Evolutionary conservation across 2,329 filamentous ascomycete species (phyloP), one percentile per base, ranked within the genome.

Genomic region (Aspergillus fumigatus): DNA sequence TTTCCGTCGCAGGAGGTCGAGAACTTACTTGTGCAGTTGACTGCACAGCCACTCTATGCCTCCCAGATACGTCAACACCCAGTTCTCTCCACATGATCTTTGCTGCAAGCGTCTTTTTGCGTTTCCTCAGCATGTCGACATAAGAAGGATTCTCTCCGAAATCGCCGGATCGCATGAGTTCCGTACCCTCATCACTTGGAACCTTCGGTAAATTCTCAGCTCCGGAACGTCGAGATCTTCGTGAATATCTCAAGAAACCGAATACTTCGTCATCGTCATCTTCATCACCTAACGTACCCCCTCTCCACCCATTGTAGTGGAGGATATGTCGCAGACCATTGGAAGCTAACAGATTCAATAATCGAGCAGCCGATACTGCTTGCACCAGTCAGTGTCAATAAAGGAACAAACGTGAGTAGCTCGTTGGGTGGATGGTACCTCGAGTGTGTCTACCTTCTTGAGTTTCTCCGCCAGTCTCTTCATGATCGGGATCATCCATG

Each of bases 11-110:
- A 32, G 19, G 21, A n/a, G 50, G 9, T 7, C 7, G 23, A 8
- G 50, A 21, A 58, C 76, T 58, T 70, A 87, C 86, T 76, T 91
- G 88, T 48, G 82, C 83, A 66, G 96, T 85, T 23, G 92, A 76
- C 51, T 83, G 81, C 58, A 86, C 87, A n/a, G 84, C 77, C 57
- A 80, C 82, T 55, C 82, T 84, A 53, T 83, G 82, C 3, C 82
- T 78, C 6, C 82, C 81, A 51, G 81, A 79, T 48, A 76, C 70
- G 17, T 85, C 85, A n/a, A 88, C 69, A 0, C 90, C 93, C 35
- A 97, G 74, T 71, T 97, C 92, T 48, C 93, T 84, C 70, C 90
- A 89, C 63, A 97, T 81, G 60, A 97, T 80, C 48, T 88, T 84
- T 55, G 84, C 82, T 10, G 87, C 82, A 19, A 96, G 72, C 48